Percentiles rank a stretch among this genome's conserved stretches.
Evolutionary conservation across 2,329 filamentous ascomycete genomes (phyloP).

Genomic region (Cadophora sp.): DNA sequence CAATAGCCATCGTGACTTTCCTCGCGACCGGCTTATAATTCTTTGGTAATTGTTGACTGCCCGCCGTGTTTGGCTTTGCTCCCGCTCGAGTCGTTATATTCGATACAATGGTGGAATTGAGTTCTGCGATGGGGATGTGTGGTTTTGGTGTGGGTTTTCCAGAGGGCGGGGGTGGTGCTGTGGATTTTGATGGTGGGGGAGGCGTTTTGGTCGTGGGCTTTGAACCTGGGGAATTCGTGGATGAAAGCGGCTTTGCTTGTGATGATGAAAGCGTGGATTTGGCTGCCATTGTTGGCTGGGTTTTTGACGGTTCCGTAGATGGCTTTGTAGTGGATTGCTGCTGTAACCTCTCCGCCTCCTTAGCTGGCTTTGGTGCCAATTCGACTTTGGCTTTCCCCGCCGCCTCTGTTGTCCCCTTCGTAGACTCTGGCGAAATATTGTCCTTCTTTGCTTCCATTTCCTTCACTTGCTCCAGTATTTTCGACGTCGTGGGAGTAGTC

Average conservation of each 20-base stretch:
- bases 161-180: slow-evolving; percentile 14
- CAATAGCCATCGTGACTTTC: slow-evolving; percentile 42
- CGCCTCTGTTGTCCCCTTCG: neutral
- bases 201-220: neutral
- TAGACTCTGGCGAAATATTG: neutral
- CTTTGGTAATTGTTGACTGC: slow-evolving; percentile 34
- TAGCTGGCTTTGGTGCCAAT: neutral
- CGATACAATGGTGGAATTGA: slow-evolving; percentile 42
- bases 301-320: slow-evolving; percentile 2
- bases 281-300: neutral
- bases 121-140: slow-evolving; percentile 35
- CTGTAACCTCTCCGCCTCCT: neutral
- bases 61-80: slow-evolving; percentile 32
- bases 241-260: neutral
- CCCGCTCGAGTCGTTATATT: slow-evolving; percentile 39
- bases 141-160: slow-evolving; percentile 18
- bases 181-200: neutral
- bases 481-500: slow-evolving; percentile 2
- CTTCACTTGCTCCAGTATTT: slow-evolving; percentile 17
- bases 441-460: slow-evolving; percentile 3
- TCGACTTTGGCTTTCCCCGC: neutral
- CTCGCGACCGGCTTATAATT: slow-evolving; percentile 42
- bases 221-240: neutral
- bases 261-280: neutral
- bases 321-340: neutral